A percentile compares a stretch with the other conserved stretches of the same genome.
Conservation (phyloP, 2,329 filamentous ascomycete genomes). For the Aspergillus jensenii region DNA sequence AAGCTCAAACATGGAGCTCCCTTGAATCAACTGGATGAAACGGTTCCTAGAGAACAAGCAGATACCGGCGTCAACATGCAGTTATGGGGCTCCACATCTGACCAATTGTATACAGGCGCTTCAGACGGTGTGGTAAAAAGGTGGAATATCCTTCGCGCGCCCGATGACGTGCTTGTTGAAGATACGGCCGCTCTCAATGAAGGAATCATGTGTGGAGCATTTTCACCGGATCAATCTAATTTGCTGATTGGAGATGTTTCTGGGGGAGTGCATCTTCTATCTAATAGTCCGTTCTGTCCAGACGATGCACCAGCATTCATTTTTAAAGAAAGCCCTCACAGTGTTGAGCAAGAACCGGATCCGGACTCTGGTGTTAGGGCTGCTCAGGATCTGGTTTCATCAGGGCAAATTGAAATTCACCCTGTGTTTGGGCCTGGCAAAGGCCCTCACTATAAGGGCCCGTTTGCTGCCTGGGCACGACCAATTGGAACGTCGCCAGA, state of each 20-base stretch:
- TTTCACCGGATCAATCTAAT: constrained; percentile 56
- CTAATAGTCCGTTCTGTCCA: constrained; percentile 31
- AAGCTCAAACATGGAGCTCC: constrained; percentile 52
- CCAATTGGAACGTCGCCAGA: constrained; percentile 21
- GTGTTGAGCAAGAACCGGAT: constrained; percentile 6
- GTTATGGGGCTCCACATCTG: constrained; percentile 55
- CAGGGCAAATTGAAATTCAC: constrained; percentile 35
- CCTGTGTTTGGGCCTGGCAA: constrained; percentile 40
- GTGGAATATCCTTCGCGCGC: constrained; percentile 58
- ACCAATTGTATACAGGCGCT: constrained; percentile 58
- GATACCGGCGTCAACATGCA: constrained; percentile 61
- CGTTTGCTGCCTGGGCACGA: constrained; percentile 43
- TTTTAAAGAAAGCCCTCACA: constrained; percentile 18
- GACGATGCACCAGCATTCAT: constrained; percentile 9
- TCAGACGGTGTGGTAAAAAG: constrained; percentile 61
- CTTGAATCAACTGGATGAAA: constrained; percentile 46
- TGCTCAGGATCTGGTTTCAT: constrained; percentile 29
- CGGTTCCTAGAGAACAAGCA: constrained; percentile 45
- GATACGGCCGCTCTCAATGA: constrained; percentile 51
- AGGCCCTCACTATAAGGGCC: constrained; percentile 41
- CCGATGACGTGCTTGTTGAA: constrained; percentile 52
- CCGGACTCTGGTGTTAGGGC: constrained; percentile 26
- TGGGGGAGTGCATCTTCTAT: constrained; percentile 55
- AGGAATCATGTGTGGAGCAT: constrained; percentile 59
- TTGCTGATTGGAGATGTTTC: constrained; percentile 59